Percentiles rank a stretch among this genome's conserved stretches.
These are phyloP conservation scores for Colletotrichum horii DNA, from an alignment of 2,329 filamentous ascomycete genomes.

Conservation along the genomic window DNA sequence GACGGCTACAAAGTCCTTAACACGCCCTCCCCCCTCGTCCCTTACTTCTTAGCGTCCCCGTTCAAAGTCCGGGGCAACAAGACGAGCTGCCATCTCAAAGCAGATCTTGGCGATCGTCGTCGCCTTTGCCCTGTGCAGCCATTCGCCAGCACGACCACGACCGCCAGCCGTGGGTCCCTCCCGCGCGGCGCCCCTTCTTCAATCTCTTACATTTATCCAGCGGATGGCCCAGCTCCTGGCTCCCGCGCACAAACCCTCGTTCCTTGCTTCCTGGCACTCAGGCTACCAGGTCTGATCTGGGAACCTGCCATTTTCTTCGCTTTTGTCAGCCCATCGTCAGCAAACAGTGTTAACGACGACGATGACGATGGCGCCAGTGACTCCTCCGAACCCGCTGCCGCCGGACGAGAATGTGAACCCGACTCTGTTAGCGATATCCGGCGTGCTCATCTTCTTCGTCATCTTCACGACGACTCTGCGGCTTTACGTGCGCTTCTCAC, in stretches of 20 bases:
- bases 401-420: slow-evolving; percentile 38
- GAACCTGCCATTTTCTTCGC: not conserved
- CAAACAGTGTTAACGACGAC: not conserved
- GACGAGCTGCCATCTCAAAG: not conserved
- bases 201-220: slow-evolving; percentile 7
- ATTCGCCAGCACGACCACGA: not conserved
- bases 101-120: slow-evolving; percentile 15
- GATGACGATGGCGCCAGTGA: slow-evolving; percentile 7
- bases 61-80: not conserved
- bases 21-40: not conserved
- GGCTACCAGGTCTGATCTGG: not conserved
- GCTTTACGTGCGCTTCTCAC: slow-evolving; percentile 32
- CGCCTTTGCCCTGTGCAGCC: not conserved
- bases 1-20: not conserved
- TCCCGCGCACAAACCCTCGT: not conserved
- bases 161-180: not conserved
- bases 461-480: slow-evolving; percentile 36
- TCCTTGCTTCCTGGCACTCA: not conserved
- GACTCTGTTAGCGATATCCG: slow-evolving; percentile 34
- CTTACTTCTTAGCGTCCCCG: not conserved
- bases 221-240: not conserved
- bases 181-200: not conserved
- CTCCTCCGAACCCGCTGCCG: slow-evolving; percentile 40
- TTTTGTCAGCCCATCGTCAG: not conserved
- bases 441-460: slow-evolving; percentile 34